Evolutionary conservation across 352 stramenopile species (phyloP), one percentile per base, ranked within the genome.

Genomic region (Globisporangium orthogonon): DNA sequence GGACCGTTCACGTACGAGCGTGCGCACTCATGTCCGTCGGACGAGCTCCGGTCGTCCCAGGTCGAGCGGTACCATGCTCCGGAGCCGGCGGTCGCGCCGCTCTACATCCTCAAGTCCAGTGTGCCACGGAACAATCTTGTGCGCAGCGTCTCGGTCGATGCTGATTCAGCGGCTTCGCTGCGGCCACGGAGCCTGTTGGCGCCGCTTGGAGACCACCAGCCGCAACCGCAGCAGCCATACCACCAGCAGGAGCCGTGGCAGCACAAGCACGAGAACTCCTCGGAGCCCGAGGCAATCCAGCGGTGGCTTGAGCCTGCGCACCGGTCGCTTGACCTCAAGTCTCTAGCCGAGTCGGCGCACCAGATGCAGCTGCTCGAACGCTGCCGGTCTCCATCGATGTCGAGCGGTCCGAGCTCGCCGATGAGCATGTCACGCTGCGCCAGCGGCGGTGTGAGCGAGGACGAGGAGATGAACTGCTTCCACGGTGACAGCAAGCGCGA

Each of bases 11-110:
- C 57, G 39, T 91, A 91, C 70, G 64, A 86, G 54, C 77, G 80
- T 17, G 75, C 80, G 28, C 63, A 76, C 15, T 91, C 80, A 29
- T 91, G 80, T 67, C 80, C 80, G 30, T 91, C 80, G 28, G 80
- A 91, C 57, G 75, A 79, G 55, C 54, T 41, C 31, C 44, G 35
- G 15, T 28, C 18, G 15, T 48, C 56, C 51, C 33, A 48, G 13
- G 18, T 6, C 23, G 11, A 52, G 33, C 44, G 55, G 10, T 58
- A 52, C 10, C 13, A 44, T 3, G 29, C 47, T 1, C 17, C 50
- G 3, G 67, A 68, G 28, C n/a, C 65, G 2, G 43, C 51, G 3
- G 52, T 54, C 0, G 40, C 47, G 15, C 61, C 60, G 15, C 52
- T 58, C n/a, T 64, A 65, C n/a, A 31, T 73, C 1, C 58, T 63